Conservation (phyloP, 2,329 filamentous ascomycete species). For the Aspergillus texensis region DNA sequence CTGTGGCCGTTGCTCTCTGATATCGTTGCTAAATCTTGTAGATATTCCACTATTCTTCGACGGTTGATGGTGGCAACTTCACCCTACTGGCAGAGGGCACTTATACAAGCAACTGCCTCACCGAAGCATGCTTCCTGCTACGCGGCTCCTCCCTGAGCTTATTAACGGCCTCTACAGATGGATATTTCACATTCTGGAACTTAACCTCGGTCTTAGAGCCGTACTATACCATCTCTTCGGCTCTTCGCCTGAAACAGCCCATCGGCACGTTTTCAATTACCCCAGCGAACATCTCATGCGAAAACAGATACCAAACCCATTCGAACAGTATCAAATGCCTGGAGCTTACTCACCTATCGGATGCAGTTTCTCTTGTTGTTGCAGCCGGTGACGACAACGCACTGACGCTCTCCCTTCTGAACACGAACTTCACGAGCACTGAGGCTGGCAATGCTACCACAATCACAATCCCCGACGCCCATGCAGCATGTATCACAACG, state of each 20-base stretch:
- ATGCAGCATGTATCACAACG: conserved; percentile 48
- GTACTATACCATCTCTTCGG: conserved; percentile 30
- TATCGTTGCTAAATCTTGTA: conserved; percentile 26
- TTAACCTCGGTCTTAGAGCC: conserved; percentile 34
- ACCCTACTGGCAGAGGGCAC: conserved; percentile 55
- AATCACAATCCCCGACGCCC: conserved; percentile 44
- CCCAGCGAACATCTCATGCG: conserved; percentile 35
- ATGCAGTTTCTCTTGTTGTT: conserved; percentile 56
- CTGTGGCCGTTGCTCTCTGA: neutral
- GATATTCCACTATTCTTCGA: conserved; percentile 49
- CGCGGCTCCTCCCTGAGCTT: conserved; percentile 47
- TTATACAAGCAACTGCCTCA: conserved; percentile 77
- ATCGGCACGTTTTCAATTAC: conserved; percentile 26
- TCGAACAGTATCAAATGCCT: conserved; percentile 76
- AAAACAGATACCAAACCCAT: conserved; percentile 60
- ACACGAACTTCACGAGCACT: conserved; percentile 14
- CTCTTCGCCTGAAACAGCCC: conserved; percentile 21
- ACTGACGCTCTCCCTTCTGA: conserved; percentile 60
- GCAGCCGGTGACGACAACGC: conserved; percentile 91
- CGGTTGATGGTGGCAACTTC: conserved; percentile 26
- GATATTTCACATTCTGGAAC: conserved; percentile 68
- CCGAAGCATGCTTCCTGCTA: conserved; percentile 56
- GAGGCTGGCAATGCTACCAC: conserved; percentile 29
- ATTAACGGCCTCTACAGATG: conserved; percentile 79
- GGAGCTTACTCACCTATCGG: conserved; percentile 34